Evolutionary conservation across 176 grass and related monocot species (phyloP), one percentile per base, ranked within the genome.

Genomic region (Zoysia japonica): DNA sequence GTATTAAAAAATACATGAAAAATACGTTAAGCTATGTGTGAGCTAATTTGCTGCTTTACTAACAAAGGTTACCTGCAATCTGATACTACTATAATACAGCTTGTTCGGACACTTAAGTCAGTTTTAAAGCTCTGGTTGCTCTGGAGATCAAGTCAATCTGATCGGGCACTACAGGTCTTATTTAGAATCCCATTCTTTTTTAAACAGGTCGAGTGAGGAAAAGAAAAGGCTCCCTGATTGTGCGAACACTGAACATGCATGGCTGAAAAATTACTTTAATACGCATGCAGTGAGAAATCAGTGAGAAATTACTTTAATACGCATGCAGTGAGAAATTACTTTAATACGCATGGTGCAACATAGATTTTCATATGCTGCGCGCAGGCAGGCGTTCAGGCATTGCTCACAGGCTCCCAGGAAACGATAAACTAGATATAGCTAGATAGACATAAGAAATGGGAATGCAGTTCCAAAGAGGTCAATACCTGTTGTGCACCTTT

Each of bases 401-500:
- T 84, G 37, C 36, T 71, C 65, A 7, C 3, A 61, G 52, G 15
- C 38, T 42, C 9, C 9, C 52, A 44, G n/a, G 3, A 64, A 9
- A 9, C 17, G 44, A 0, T 17, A 28, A 28, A 28, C 28, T 28
- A 28, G 28, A 28, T 28, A 28, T 28, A 28, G 28, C 28, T 28
- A 28, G 28, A 28, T 28, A 28, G 28, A 28, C 28, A 28, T 28
- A 28, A 80, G 28, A 88, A 67, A 77, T 13, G 9, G 43, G 65
- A 85, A 88, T 83, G 75, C 49, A 62, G 78, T 81, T 83, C 60
- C 39, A 84, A 56, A n/a, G 81, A 69, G 45, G 83, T 5, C 64
- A 39, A 80, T 8, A 97, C 93, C 93, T 97, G 75, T 20, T 3
- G 77, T 47, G 47, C 56, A 67, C 54, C 28, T 28, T 28, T 28